A percentile compares a stretch with the other conserved stretches of the same genome.
phyloP scores from a whole-genome alignment of 148 eudicot species.

The Salicornia ramosissima region DNA sequence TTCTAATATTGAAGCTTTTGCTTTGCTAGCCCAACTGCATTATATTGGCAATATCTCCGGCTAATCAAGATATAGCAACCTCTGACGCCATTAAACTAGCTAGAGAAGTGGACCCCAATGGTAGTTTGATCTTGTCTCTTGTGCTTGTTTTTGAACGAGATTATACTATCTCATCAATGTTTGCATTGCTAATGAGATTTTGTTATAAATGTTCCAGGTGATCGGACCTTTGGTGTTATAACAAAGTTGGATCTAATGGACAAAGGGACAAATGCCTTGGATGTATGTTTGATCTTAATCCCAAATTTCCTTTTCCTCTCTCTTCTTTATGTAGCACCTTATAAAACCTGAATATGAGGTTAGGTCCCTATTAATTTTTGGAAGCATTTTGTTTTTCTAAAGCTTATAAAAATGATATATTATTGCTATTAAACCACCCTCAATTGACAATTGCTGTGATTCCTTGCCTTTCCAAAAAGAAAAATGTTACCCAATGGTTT shows the following conservation, averaged over 20 bases:
- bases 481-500: no score
- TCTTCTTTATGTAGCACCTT: background rate
- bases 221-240: slow-evolving; percentile 88
- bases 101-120: slow-evolving; percentile 70
- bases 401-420: no score
- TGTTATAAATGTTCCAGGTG: slow-evolving; percentile 46
- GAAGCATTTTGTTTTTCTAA: no score
- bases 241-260: slow-evolving; percentile 98
- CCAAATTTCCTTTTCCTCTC: background rate
- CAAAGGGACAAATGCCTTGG: slow-evolving; percentile 95
- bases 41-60: slow-evolving; percentile 80
- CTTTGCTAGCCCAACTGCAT: slow-evolving; percentile 58
- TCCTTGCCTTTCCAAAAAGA: no score
- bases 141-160: slow-evolving; percentile 1
- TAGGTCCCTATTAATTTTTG: no score
- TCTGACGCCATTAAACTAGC: slow-evolving; percentile 82
- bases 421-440: background rate
- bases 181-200: slow-evolving; percentile 6
- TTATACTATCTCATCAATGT: background rate
- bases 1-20: slow-evolving; percentile 20
- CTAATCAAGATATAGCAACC: slow-evolving; percentile 86
- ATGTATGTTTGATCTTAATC: slow-evolving; percentile 42
- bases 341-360: no score
- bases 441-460: background rate
- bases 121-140: slow-evolving; percentile 22